These are phyloP conservation scores for Komagataella pseudopastoris DNA, from an alignment of 805 yeast genomes.

Conservation along the genomic window DNA sequence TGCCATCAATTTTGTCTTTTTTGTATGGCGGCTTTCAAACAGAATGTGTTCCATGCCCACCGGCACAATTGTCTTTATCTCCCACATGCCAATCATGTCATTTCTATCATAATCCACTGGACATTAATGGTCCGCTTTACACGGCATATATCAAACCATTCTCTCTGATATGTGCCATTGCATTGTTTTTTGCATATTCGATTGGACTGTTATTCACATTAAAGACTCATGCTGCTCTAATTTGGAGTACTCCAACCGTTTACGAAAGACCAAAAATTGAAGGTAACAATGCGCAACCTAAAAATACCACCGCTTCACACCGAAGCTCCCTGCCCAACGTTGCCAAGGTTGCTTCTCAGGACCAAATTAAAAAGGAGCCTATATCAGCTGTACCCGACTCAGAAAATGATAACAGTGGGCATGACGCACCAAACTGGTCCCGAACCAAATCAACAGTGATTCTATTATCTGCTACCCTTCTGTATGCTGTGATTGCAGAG, in stretches of 20 bases:
- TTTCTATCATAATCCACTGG: conserved; percentile 64
- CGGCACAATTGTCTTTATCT: conserved; percentile 15
- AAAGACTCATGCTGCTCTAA: conserved; percentile 91
- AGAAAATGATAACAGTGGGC: conserved; percentile 45
- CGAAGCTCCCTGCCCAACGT: conserved; percentile 1
- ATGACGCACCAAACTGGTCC: conserved; percentile 97
- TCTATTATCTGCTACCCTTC: conserved; percentile 66
- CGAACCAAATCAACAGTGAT: conserved; percentile 72
- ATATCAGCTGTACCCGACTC: conserved; percentile 6
- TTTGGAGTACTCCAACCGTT: conserved; percentile 68
- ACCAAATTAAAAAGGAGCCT: conserved; percentile 4
- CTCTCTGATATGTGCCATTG: conserved; percentile 64
- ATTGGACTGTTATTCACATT: conserved; percentile 89
- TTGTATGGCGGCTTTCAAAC: conserved; percentile 81
- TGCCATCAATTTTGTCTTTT: conserved; percentile 84
- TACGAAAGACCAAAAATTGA: conserved; percentile 17
- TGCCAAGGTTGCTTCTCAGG: conserved; percentile 5
- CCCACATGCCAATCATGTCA: conserved; percentile 51
- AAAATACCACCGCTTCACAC: background rate
- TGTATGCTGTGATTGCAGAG: conserved; percentile 91
- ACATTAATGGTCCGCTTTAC: conserved; percentile 51
- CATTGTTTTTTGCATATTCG: conserved; percentile 70
- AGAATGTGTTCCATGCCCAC: conserved; percentile 46
- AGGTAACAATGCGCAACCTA: background rate
- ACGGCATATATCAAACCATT: conserved; percentile 65